phyloP scores from a whole-genome alignment of 192 early-diverging fungal species.

The Umbelopsis vinacea region DNA sequence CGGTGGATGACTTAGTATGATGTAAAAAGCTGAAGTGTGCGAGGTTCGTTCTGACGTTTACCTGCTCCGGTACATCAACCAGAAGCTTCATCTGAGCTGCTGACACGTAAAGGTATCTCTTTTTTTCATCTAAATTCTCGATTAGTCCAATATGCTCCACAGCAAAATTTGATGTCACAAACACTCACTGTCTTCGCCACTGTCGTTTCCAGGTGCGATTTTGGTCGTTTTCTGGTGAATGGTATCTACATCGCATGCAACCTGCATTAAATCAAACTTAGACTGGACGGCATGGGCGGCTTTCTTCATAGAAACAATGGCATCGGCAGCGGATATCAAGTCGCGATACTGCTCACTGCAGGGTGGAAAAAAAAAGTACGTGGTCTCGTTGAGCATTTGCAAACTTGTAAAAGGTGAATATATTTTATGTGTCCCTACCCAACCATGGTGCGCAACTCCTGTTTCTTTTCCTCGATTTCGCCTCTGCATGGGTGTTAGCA shows the following conservation, averaged over 20 bases:
- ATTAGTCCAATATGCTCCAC: background rate
- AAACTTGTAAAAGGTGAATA: background rate
- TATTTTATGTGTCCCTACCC: slow-evolving; percentile 58
- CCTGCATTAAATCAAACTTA: slow-evolving; percentile 61
- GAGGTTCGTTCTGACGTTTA: slow-evolving; percentile 30
- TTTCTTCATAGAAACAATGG: slow-evolving; percentile 73
- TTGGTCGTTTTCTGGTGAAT: slow-evolving; percentile 48
- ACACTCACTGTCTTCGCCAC: background rate
- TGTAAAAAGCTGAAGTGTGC: background rate
- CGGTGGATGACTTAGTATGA: background rate
- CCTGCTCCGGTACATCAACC: slow-evolving; percentile 88
- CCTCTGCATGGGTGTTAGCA: slow-evolving; percentile 38
- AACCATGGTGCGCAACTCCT: slow-evolving; percentile 83
- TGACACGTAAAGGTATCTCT: slow-evolving; percentile 62
- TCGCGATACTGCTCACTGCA: slow-evolving; percentile 84
- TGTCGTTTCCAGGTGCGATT: background rate
- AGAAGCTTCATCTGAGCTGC: slow-evolving; percentile 84
- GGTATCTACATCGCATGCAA: slow-evolving; percentile 57
- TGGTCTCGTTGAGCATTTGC: background rate
- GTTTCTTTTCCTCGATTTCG: slow-evolving; percentile 83
- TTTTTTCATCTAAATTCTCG: slow-evolving; percentile 54
- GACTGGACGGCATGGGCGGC: slow-evolving; percentile 55
- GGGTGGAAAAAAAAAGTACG: background rate
- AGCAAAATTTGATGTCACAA: background rate
- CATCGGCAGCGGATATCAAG: slow-evolving; percentile 82